These are phyloP conservation scores for Amesomyces nigricolor DNA, from an alignment of 2,329 filamentous ascomycete genomes.

Conservation along the genomic window DNA sequence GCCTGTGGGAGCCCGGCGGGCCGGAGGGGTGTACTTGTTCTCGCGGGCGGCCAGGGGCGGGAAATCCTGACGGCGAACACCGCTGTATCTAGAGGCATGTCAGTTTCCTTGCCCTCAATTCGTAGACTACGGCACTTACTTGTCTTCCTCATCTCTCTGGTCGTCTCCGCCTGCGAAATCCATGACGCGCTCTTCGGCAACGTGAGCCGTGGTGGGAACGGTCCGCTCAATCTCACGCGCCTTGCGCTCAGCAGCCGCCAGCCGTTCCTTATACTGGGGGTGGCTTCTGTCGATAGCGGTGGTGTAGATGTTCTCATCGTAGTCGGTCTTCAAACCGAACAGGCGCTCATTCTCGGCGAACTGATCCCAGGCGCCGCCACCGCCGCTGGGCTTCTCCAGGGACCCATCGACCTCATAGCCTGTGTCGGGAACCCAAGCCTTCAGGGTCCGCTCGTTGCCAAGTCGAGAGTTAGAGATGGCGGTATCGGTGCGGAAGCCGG, in stretches of 20 bases:
- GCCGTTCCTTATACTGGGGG: constrained; percentile 71
- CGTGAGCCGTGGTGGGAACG: constrained; percentile 67
- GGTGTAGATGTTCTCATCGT: constrained; percentile 92
- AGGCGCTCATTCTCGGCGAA: constrained; percentile 84
- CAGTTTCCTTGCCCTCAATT: constrained; percentile 8
- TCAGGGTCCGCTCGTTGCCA: constrained; percentile 66
- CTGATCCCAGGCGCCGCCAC: constrained; percentile 70
- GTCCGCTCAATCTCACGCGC: constrained; percentile 85
- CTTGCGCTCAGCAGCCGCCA: constrained; percentile 73
- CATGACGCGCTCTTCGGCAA: constrained; percentile 82
- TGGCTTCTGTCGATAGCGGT: constrained; percentile 81
- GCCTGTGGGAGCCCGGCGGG: constrained; percentile 70
- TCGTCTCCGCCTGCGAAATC: constrained; percentile 58
- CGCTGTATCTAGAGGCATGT: constrained; percentile 64
- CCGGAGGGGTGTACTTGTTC: constrained; percentile 85
- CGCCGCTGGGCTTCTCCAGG: constrained; percentile 55
- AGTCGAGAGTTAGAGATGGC: constrained; percentile 75
- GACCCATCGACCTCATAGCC: constrained; percentile 61
- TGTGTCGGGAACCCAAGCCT: constrained; percentile 72
- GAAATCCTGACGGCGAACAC: constrained; percentile 73
- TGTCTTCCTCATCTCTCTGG: constrained; percentile 85
- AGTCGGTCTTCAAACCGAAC: constrained; percentile 84
- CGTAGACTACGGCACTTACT: constrained; percentile 47
- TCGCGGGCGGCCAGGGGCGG: constrained; percentile 55
- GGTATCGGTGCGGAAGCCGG: constrained; percentile 76